Evolutionary conservation across 169 alveolate species (phyloP), one percentile per base, ranked within the genome.

Genomic region (Plasmodium gonderi): DNA sequence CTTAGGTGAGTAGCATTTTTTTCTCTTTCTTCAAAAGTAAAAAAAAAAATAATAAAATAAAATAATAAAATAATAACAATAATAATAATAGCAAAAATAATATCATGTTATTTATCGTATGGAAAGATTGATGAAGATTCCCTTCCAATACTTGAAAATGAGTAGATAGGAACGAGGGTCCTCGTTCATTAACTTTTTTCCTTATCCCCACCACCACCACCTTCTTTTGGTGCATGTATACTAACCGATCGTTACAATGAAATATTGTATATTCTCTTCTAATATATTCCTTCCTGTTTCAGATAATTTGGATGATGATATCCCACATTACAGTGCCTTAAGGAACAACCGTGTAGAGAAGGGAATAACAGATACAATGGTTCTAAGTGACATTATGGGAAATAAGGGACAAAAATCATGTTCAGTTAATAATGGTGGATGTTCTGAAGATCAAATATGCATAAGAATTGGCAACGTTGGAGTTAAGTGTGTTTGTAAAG

Each of bases 401-500:
- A 26, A 31, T 11, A 26, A 79, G 6, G 29, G 38, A 36, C n/a
- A 9, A 79, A 79, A 79, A 23, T 51, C 90, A 7, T 79, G 90
- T 7, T 12, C 90, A 20, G 54, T 49, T 11, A 60, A 79, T 40
- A 79, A 79, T 14, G 90, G 90, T 9, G 90, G 90, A 14, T 79
- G 90, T 67, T 14, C 45, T 29, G 64, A 79, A 3, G 90, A 79
- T 44, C 75, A 79, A 79, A 29, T 79, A 79, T 79, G 90, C 44
- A 79, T 79, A 54, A 33, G 36, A 23, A 79, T 54, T 6, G 33
- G n/a, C 33, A 49, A 79, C 42, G 26, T 49, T 3, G 78, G 76
- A 12, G 29, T 79, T 17, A 54, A 29, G 68, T 79, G 90, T 42
- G 26, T 79, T 42, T 79, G 90, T 79, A 79, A 79, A 47, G 90